Conservation (phyloP, 208 protist species). For the Trypanosoma grayi region DNA sequence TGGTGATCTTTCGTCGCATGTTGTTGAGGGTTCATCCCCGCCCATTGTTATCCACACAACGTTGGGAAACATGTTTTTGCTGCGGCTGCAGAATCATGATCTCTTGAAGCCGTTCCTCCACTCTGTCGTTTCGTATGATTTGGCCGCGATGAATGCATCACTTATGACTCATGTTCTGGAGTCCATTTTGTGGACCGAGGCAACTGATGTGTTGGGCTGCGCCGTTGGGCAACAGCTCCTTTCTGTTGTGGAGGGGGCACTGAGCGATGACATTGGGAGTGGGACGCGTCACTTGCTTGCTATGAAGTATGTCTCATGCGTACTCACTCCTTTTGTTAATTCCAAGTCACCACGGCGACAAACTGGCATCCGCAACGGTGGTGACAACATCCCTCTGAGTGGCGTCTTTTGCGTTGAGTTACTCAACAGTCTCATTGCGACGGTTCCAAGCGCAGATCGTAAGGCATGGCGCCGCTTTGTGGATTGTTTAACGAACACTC, state of each 20-base stretch:
- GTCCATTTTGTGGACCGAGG: not conserved
- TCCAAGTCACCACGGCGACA: not conserved
- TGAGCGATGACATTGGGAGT: not conserved
- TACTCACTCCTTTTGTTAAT: conserved; percentile 15
- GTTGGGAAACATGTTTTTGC: conserved; percentile 11
- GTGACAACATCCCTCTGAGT: not conserved
- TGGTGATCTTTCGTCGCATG: not conserved
- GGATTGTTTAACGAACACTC: not conserved
- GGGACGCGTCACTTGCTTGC: not conserved
- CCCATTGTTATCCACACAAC: conserved; percentile 3
- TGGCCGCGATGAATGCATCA: not conserved
- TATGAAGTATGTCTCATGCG: conserved; percentile 20
- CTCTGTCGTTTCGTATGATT: conserved; percentile 16
- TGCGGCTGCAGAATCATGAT: conserved; percentile 1
- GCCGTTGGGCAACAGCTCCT: conserved; percentile 6
- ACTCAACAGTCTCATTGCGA: not conserved
- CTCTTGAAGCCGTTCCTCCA: conserved; percentile 14
- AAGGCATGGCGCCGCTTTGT: conserved; percentile 20
- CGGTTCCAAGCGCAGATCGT: not conserved
- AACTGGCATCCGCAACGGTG: not conserved
- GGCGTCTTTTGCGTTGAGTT: conserved; percentile 22
- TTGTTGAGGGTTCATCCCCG: not conserved
- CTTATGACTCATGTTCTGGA: conserved; percentile 10
- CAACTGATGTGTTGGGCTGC: not conserved
- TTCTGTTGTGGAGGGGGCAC: not conserved